Percentiles rank a stretch among this genome's conserved stretches.
These are phyloP conservation scores for Meira nashicola DNA, from an alignment of 1,284 basidiomycete genomes.

Conservation along the genomic window DNA sequence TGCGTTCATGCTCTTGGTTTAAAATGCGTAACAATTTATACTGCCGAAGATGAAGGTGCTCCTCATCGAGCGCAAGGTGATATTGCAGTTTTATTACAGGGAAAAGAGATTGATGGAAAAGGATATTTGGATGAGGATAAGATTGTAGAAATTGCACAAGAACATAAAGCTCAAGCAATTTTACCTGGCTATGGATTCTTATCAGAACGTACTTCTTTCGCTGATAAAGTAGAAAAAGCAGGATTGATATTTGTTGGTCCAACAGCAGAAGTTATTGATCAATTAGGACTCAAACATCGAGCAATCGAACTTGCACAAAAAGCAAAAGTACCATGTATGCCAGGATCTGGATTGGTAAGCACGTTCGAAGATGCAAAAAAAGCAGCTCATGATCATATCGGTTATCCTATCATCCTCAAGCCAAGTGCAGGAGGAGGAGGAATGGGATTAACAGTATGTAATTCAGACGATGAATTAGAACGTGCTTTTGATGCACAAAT, in stretches of 20 bases:
- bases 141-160: slow-evolving; percentile 18
- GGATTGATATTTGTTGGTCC: slow-evolving; percentile 66
- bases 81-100: slow-evolving; percentile 15
- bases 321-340: slow-evolving; percentile 61
- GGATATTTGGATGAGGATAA: slow-evolving; percentile 21
- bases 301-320: slow-evolving; percentile 59
- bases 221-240: slow-evolving; percentile 55
- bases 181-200: slow-evolving; percentile 68
- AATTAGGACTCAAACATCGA: slow-evolving; percentile 65
- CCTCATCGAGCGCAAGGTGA: slow-evolving; percentile 54
- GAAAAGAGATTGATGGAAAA: slow-evolving; percentile 56
- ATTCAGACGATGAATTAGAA: slow-evolving; percentile 55
- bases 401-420: slow-evolving; percentile 68
- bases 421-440: slow-evolving; percentile 69
- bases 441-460: slow-evolving; percentile 65
- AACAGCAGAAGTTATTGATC: slow-evolving; percentile 58
- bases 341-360: slow-evolving; percentile 57
- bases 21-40: slow-evolving; percentile 60
- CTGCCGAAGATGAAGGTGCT: slow-evolving; percentile 58
- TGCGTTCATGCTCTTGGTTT: slow-evolving; percentile 59
- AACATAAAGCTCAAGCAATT: slow-evolving; percentile 45
- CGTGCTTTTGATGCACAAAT: slow-evolving; percentile 55
- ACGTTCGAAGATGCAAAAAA: slow-evolving; percentile 55
- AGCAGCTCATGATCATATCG: slow-evolving; percentile 56
- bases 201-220: slow-evolving; percentile 56